These are phyloP conservation scores for Bacidia rubella DNA, from an alignment of 495 filamentous ascomycete genomes.

Conservation along the genomic window DNA sequence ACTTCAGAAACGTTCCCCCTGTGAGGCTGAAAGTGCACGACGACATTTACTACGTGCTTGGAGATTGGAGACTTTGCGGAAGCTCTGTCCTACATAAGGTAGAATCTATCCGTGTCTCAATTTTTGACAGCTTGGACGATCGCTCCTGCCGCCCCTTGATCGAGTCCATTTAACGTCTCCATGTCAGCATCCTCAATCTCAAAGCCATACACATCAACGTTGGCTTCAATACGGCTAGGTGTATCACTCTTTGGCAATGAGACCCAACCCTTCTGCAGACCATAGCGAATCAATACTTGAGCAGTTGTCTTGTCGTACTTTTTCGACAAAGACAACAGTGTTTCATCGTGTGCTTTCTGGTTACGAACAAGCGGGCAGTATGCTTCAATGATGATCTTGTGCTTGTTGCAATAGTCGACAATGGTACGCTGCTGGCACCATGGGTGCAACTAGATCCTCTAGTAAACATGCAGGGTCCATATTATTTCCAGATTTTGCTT, in stretches of 20 bases:
- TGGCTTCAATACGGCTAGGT: conserved; percentile 46
- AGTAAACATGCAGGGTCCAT: no score
- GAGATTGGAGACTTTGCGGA: no score
- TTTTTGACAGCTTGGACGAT: conserved; percentile 40
- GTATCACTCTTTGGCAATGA: conserved; percentile 61
- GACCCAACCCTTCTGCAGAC: conserved; percentile 56
- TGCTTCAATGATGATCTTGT: conserved; percentile 50
- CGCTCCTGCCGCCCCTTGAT: conserved; percentile 44
- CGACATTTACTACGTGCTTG: no score
- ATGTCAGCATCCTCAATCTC: conserved; percentile 50
- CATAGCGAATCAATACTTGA: conserved; percentile 42
- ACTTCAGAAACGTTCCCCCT: no score
- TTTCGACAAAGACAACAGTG: conserved; percentile 36
- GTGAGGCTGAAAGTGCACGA: no score
- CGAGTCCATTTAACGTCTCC: conserved; percentile 45
- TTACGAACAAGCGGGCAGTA: conserved; percentile 55
- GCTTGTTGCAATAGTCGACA: conserved; percentile 43
- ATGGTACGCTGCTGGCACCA: conserved; percentile 52
- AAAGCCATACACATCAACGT: conserved; percentile 54
- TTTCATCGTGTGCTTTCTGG: conserved; percentile 43
- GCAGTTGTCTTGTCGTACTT: conserved; percentile 38
- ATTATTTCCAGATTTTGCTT: neutral
- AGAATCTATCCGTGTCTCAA: no score
- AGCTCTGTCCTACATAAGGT: no score
- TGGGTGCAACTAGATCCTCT: conserved; percentile 34